A percentile compares a stretch with the other conserved stretches of the same genome.
phyloP scores from a whole-genome alignment of 306 rosid genomes.

The Quercus aquifolioides region DNA sequence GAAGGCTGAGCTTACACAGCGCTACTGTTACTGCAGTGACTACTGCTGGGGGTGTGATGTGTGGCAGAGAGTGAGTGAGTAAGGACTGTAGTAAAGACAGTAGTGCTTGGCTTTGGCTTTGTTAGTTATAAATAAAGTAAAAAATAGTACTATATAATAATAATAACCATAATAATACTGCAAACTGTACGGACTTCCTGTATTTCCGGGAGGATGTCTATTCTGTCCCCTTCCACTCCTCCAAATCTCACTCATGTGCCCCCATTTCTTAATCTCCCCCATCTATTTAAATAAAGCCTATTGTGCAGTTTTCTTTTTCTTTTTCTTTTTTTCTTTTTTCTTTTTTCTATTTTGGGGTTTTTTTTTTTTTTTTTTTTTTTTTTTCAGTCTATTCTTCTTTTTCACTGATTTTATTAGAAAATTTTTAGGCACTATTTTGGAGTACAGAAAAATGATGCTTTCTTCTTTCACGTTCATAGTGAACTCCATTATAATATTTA shows the following conservation, averaged over 20 bases:
- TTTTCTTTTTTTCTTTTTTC: not conserved
- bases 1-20: slow-evolving; percentile 50
- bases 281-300: not conserved
- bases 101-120: slow-evolving; percentile 15
- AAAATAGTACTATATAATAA: no score
- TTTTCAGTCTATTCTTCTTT: no score
- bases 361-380: not conserved
- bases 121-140: slow-evolving; percentile 18
- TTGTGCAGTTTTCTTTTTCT: not conserved
- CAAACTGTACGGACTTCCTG: slow-evolving; percentile 73
- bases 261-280: slow-evolving; percentile 2
- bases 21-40: slow-evolving; percentile 72
- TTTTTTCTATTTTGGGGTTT: not conserved
- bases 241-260: slow-evolving; percentile 80
- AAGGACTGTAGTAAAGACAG: not conserved
- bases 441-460: rapidly evolving
- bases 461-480: rapidly evolving
- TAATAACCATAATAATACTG: no score
- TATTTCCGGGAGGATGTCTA: slow-evolving; percentile 97
- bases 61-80: slow-evolving; percentile 46
- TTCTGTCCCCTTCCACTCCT: slow-evolving; percentile 87
- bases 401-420: no score
- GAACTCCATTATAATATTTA: no score
- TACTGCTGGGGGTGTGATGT: slow-evolving; percentile 76
- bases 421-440: rapidly evolving